Base-by-base conservation (phyloP, 805 yeast species). In the Candida hispaniensis region DNA sequence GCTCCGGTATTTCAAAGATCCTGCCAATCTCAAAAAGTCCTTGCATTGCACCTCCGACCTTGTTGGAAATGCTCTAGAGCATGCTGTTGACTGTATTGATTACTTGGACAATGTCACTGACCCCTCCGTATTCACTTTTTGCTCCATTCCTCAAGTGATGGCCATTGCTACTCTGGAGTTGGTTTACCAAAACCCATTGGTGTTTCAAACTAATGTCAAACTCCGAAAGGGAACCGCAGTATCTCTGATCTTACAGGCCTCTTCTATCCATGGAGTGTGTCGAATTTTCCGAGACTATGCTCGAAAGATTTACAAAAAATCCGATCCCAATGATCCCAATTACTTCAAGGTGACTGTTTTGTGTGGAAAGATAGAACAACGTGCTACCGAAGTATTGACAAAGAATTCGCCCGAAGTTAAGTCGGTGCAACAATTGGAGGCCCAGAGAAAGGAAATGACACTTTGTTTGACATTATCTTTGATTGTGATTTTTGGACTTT, bases 61-160 rank as follows among this genome's bases (percentile, higher is more conserved):
- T 51, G 85, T 81, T 7, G 64, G 77, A 42, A 76, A 85, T 53
- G 76, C 94, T 1, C 63, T 91, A 52, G 64, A 61, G 17, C 96
- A 88, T 51, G 85, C 72, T 23, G 70, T 69, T 35, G 91, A 82
- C 50, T 79, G 75, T 18, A 66, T 91, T 47, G 68, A 69, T 34
- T 91, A 80, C 55, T 65, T 91, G 39, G 69, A 88, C 11, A 64
- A 75, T 42, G 70, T 91, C 32, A 69, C 69, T 41, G 98, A 91
- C 53, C 80, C 78, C 41, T 73, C 94, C 1, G 61, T 77, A 32
- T 91, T 83, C 64, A 79, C 75, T 48, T 91, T 91, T 64, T 86
- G 96, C 63, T 82, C 96, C 7, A 91, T 91, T 52, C 99, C 99
- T 12, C 99, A 91, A 61, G 96, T 88, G 12, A 91, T 91, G 98